These are phyloP conservation scores for Salvia hispanica DNA, from an alignment of 257 asterid genomes.

Conservation along the genomic window DNA sequence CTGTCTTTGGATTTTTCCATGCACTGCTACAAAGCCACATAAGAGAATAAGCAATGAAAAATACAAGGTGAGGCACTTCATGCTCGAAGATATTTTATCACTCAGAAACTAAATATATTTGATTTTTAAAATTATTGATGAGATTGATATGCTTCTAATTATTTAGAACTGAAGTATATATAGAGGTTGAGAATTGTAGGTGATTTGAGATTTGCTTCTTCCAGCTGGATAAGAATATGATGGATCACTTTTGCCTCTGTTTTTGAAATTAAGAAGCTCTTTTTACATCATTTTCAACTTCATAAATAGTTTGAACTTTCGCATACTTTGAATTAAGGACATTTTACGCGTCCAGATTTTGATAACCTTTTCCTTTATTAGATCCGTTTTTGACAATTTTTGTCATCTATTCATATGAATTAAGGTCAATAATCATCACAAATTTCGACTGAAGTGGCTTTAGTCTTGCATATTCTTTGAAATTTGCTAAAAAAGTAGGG, in stretches of 20 bases:
- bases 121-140: background rate
- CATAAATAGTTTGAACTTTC: conserved; percentile 26
- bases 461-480: background rate
- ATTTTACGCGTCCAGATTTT: background rate
- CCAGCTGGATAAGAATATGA: background rate
- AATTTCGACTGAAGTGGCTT: background rate
- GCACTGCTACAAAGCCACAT: conserved; percentile 30
- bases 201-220: conserved; percentile 9
- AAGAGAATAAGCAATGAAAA: conserved; percentile 25
- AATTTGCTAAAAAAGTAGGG: background rate
- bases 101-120: background rate
- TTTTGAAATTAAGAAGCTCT: conserved; percentile 21
- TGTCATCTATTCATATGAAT: background rate
- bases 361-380: background rate
- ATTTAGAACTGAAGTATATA: conserved; percentile 29
- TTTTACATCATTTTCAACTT: conserved; percentile 7
- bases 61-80: conserved; percentile 22
- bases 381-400: conserved; percentile 6
- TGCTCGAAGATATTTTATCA: conserved; percentile 17
- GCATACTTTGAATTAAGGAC: conserved; percentile 14
- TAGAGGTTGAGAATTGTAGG: conserved; percentile 23
- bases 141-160: background rate
- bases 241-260: conserved; percentile 21
- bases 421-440: background rate
- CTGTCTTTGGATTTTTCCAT: conserved; percentile 31